Evolutionary conservation across 768 basidiomycete genomes (phyloP), one percentile per base, ranked within the genome.

Genomic region (Pluteus cervinus): DNA sequence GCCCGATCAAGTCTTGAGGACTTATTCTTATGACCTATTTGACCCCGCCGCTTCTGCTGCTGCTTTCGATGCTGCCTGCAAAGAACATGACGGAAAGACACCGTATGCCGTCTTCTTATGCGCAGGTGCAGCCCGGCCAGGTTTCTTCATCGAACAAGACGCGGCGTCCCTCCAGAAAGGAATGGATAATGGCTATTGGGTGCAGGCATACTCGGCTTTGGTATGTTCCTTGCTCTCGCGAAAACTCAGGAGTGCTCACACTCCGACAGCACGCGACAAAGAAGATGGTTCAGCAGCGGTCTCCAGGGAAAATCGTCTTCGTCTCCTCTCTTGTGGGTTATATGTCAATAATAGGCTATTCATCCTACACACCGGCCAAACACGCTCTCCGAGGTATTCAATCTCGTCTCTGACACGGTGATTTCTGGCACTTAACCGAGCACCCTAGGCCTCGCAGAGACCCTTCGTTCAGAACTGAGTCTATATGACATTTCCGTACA

Each of bases 31-130:
- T 49, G 72, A 82, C 9, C 62, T 93, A 7, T 57, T 69, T 34
- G 62, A 71, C 0, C 68, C 74, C 1, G 51, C 61, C 7, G 63
- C 68, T 0, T 77, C 91, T 4, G 53, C 62, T 1, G 69, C 69
- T 1, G 87, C 89, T 0, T 58, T 94, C 16, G 66, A 75, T 10
- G 66, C 71, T 7, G 86, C 78, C 0, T 75, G 75, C 34, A 60
- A 56, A 2, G 62, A 71, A 0, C 71, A 77, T 47, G 68, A 59
- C 4, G 79, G 80, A 0, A 56, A 63, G 23, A 71, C 70, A 2
- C 90, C 92, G 3, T 86, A 92, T 37, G 79, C 81, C 1, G 57
- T 88, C 17, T 84, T 93, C 53, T 58, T 79, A 7, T 91, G 89
- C 47, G 91, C 91, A 0, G 92, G 92, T 9, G 66, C 63, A 26